Conservation (phyloP, 306 rosid genomes). For the Erythrophleum fordii region DNA sequence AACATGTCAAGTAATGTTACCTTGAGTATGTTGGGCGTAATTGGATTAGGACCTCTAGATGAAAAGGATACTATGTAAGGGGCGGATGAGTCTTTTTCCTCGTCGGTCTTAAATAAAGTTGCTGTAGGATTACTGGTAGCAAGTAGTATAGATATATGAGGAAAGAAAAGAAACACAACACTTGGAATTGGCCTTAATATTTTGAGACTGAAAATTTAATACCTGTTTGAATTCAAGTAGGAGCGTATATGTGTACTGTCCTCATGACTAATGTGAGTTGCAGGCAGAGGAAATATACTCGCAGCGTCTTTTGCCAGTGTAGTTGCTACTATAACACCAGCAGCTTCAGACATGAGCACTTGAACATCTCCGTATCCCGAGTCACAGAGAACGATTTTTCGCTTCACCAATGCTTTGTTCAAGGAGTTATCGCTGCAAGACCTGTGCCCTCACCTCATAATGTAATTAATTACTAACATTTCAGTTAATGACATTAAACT, state of each 20-base stretch:
- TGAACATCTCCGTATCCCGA: no score
- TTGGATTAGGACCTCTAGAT: slow-evolving; percentile 65
- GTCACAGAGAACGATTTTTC: slow-evolving; percentile 60
- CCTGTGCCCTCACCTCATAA: slow-evolving; percentile 14
- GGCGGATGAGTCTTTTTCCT: slow-evolving; percentile 30
- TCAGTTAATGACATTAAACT: no score
- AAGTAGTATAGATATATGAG: no score
- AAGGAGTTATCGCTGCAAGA: background rate
- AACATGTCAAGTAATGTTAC: slow-evolving; percentile 20
- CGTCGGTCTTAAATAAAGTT: slow-evolving; percentile 45
- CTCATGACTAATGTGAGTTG: background rate
- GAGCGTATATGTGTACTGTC: no score
- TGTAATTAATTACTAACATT: no score
- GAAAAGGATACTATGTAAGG: slow-evolving; percentile 50
- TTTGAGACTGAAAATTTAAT: no score
- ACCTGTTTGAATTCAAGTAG: no score
- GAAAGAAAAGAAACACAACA: no score
- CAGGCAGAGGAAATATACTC: slow-evolving; percentile 32
- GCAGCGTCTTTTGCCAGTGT: background rate
- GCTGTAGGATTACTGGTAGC: slow-evolving; percentile 45
- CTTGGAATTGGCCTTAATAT: no score
- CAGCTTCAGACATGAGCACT: slow-evolving; percentile 46
- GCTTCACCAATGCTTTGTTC: slow-evolving; percentile 40
- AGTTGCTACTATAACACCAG: slow-evolving; percentile 41
- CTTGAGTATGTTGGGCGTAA: slow-evolving; percentile 53